These are phyloP conservation scores for Sindora glabra DNA, from an alignment of 306 rosid genomes.

Conservation along the genomic window DNA sequence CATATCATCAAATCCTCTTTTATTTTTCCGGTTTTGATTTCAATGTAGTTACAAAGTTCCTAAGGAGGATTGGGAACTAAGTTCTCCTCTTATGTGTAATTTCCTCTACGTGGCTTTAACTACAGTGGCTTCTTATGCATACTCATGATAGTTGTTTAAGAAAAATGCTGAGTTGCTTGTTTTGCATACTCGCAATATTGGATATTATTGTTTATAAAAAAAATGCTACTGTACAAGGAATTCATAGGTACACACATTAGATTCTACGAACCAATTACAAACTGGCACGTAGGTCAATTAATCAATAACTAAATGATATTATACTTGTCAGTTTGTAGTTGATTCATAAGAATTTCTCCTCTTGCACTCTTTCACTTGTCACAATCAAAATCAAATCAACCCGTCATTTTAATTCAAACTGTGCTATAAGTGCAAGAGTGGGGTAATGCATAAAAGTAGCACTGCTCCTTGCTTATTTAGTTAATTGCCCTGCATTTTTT, in stretches of 20 bases:
- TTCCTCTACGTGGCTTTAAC: neutral
- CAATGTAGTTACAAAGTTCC: neutral
- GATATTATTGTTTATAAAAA: too few relatives aligned
- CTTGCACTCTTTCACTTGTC: too few relatives aligned
- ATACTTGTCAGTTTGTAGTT: neutral
- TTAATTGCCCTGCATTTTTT: neutral
- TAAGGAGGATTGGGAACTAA: neutral
- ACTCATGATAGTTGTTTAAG: neutral
- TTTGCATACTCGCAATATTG: too few relatives aligned
- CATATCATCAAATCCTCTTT: neutral
- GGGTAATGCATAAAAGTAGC: neutral
- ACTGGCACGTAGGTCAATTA: too few relatives aligned
- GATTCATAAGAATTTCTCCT: neutral
- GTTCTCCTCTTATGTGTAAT: constrained; percentile 3
- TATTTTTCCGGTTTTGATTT: neutral
- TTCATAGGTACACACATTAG: too few relatives aligned
- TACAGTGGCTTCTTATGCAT: neutral
- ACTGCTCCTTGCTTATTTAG: neutral
- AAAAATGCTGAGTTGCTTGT: too few relatives aligned
- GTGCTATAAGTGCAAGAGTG: too few relatives aligned
- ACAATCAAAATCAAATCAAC: too few relatives aligned
- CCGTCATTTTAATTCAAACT: too few relatives aligned
- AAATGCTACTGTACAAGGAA: too few relatives aligned
- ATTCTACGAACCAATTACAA: too few relatives aligned
- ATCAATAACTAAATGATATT: neutral